phyloP scores from a whole-genome alignment of 75 land plant species.

The Ceratopteris richardii region DNA sequence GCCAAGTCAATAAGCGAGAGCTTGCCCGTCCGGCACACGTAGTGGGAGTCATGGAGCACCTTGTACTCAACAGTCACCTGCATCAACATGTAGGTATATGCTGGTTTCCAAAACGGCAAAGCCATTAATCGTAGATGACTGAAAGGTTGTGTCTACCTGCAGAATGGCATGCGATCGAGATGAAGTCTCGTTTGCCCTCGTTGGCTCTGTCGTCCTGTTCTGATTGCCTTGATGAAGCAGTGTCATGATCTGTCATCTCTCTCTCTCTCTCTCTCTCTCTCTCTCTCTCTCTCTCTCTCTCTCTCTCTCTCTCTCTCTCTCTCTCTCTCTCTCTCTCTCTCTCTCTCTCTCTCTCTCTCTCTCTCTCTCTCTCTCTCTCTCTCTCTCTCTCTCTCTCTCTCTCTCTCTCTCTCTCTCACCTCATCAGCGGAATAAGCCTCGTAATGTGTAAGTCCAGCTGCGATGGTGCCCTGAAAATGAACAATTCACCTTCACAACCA shows the following conservation, averaged over 20 bases:
- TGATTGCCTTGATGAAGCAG: conserved; percentile 22
- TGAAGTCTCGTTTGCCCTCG: conserved; percentile 20
- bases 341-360: conserved; percentile 8
- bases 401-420: conserved; percentile 11
- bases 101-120: too few species aligned
- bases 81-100: neutral
- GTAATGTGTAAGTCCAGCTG: conserved; percentile 16
- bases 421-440: conserved; percentile 13
- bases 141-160: conserved; percentile 17
- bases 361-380: neutral
- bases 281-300: neutral
- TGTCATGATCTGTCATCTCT: conserved; percentile 14
- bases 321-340: conserved; percentile 1
- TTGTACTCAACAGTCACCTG: conserved; percentile 18
- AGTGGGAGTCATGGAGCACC: conserved; percentile 1
- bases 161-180: conserved; percentile 26
- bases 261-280: too few species aligned
- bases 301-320: too few species aligned
- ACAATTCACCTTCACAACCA: neutral
- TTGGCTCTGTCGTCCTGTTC: conserved; percentile 20
- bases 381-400: conserved; percentile 5
- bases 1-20: conserved; percentile 23
- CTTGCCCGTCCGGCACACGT: conserved; percentile 7
- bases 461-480: conserved; percentile 15
- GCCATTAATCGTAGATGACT: too few species aligned